phyloP scores from a whole-genome alignment of 2,329 filamentous ascomycete genomes.

The Fusarium palustre region DNA sequence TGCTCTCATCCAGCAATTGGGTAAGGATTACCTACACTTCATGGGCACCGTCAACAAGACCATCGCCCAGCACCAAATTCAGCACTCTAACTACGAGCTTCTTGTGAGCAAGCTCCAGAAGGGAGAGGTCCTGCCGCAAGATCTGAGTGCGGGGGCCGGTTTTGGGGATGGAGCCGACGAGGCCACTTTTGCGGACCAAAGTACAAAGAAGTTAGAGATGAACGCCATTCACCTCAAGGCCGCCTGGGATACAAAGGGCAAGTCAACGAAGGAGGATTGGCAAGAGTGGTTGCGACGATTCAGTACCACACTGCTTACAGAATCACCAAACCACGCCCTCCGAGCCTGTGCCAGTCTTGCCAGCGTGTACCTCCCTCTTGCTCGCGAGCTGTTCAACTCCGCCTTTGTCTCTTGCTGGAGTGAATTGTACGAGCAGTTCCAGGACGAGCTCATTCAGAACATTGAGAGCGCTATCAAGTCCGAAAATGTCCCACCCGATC shows the following conservation, averaged over 20 bases:
- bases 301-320: constrained; percentile 92
- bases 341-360: constrained; percentile 92
- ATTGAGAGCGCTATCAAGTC: constrained; percentile 97
- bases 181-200: constrained; percentile 82
- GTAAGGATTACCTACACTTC: constrained; percentile 95
- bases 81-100: constrained; percentile 91
- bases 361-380: constrained; percentile 89
- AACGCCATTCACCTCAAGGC: constrained; percentile 97
- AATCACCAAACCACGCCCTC: constrained; percentile 95
- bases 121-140: constrained; percentile 93
- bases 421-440: constrained; percentile 95
- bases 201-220: constrained; percentile 93
- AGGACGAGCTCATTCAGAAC: constrained; percentile 94
- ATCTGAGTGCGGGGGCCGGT: constrained; percentile 86
- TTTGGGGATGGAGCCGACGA: constrained; percentile 85
- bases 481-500: constrained; percentile 93
- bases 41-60: constrained; percentile 93
- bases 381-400: constrained; percentile 96
- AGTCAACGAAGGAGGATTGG: constrained; percentile 98
- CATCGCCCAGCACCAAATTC: constrained; percentile 81
- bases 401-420: constrained; percentile 99
- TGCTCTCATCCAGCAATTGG: constrained; percentile 93
- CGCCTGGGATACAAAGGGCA: constrained; percentile 96
- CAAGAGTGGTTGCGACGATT: constrained; percentile 98
- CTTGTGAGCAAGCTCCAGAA: constrained; percentile 94